phyloP scores from a whole-genome alignment of 2,329 filamentous ascomycete species.

The Nigrospora oryzae region DNA sequence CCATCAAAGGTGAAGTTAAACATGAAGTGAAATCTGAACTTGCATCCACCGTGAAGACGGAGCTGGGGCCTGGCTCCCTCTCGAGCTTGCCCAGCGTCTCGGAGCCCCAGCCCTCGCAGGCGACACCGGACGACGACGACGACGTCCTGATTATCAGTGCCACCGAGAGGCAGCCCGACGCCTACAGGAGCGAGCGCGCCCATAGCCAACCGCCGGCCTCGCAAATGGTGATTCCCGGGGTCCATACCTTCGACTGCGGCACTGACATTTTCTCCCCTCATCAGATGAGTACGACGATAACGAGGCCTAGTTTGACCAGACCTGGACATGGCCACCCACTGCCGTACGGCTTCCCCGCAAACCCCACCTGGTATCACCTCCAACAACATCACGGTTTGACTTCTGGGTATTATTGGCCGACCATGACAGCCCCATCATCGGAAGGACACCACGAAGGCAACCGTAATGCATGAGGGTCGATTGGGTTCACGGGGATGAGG shows the following conservation, averaged over 20 bases:
- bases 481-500: background rate
- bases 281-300: slow-evolving; percentile 3
- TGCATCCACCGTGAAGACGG: background rate
- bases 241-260: slow-evolving; percentile 16
- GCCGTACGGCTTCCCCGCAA: slow-evolving; percentile 12
- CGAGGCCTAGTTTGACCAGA: slow-evolving; percentile 7
- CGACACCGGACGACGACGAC: slow-evolving; percentile 15
- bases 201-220: slow-evolving; percentile 9
- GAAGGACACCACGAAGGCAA: background rate
- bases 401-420: background rate
- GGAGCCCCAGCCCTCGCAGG: slow-evolving; percentile 2
- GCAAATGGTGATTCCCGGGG: slow-evolving; percentile 6
- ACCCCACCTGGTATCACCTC: slow-evolving; percentile 10
- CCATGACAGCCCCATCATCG: slow-evolving; percentile 8
- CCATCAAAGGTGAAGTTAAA: slow-evolving; percentile 24
- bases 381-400: background rate
- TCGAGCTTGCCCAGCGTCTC: background rate
- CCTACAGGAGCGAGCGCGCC: slow-evolving; percentile 4
- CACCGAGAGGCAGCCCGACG: slow-evolving; percentile 12
- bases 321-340: slow-evolving; percentile 6
- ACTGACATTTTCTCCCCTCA: slow-evolving; percentile 16
- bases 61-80: background rate
- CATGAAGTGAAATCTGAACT: slow-evolving; percentile 22
- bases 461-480: background rate
- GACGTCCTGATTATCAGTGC: slow-evolving; percentile 18